Conservation (phyloP, 495 filamentous ascomycete genomes). For the Penicillium crystallinum region DNA sequence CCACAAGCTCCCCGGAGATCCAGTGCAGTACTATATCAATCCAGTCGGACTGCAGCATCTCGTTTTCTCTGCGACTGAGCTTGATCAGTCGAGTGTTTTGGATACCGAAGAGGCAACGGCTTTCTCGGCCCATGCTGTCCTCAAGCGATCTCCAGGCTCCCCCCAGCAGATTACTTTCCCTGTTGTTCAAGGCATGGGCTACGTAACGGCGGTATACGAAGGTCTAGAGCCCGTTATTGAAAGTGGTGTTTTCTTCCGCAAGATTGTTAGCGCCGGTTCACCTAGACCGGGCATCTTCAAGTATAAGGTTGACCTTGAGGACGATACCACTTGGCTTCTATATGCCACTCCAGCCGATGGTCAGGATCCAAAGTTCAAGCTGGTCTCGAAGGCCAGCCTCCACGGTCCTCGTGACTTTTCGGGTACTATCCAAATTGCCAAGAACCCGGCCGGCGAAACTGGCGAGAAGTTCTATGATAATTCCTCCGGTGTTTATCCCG, state of each 20-base stretch:
- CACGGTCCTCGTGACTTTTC: conserved; percentile 50
- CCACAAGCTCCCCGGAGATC: conserved; percentile 48
- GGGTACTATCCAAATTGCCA: conserved; percentile 78
- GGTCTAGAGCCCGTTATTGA: conserved; percentile 65
- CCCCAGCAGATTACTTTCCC: conserved; percentile 65
- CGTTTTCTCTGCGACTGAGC: conserved; percentile 70
- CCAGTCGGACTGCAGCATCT: conserved; percentile 79
- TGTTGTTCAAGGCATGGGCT: conserved; percentile 85
- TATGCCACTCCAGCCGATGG: conserved; percentile 59
- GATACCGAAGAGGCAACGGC: conserved; percentile 58
- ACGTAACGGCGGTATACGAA: conserved; percentile 74
- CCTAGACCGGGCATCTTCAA: conserved; percentile 66
- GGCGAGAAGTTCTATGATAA: conserved; percentile 68
- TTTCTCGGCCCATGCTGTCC: conserved; percentile 68
- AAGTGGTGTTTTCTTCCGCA: conserved; percentile 66
- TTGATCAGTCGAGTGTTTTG: conserved; percentile 54
- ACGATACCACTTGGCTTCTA: conserved; percentile 71
- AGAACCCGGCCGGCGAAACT: conserved; percentile 54
- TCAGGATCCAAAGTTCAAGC: conserved; percentile 42
- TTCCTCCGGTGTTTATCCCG: conserved; percentile 69
- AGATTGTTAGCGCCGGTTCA: conserved; percentile 53
- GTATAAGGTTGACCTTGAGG: conserved; percentile 65
- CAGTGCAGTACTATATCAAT: conserved; percentile 67
- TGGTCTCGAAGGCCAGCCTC: conserved; percentile 43
- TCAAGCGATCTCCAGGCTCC: conserved; percentile 51